Base-by-base conservation (phyloP, 2,329 filamentous ascomycete genomes). In the Penicillium sp. region DNA sequence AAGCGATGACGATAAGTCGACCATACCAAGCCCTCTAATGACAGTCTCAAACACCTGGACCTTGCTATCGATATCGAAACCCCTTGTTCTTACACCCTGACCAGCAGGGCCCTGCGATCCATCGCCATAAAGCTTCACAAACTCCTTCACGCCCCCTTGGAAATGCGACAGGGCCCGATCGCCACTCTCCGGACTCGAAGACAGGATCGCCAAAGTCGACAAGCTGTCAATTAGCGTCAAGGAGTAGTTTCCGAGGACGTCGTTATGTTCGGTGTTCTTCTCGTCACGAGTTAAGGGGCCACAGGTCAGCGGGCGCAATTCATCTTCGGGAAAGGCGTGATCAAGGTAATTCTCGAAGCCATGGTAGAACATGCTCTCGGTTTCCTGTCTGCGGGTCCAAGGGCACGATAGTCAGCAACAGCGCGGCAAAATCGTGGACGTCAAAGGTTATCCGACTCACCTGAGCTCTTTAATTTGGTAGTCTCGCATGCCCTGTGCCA, bases 11-110 rank as follows among this genome's bases (percentile, higher is more conserved):
- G 17, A 8, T 1, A 20, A 36, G 8, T 7, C 10, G 23, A 21
- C 18, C 69, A 50, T 65, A 75, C 72, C 73, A 48, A 75, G 84
- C 13, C 93, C 94, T 52, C 94, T 84, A 62, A 99, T 99, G 29
- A 96, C 93, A 0, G 93, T 97, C 77, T 99, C 94, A 67, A 99
- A 99, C 32, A 99, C 91, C 75, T 99, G 93, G 2, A 99, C 94
- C 74, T 97, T 99, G 76, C 92, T 96, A 73, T 99, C 93, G 33
- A 96, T 78, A 71, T 99, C 91, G 65, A 99, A 99, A 0, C 91
- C 94, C 48, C 85, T 83, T 3, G 86, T 86, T 58, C 91, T 81
- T 51, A 82, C 78, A 3, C 93, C 93, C 65, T 84, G 80, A 6
- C 89, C 90, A 4, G 80, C 80, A 12, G 83, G 78, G 3, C 89